phyloP scores from a whole-genome alignment of 768 basidiomycete species.

The Piloderma croceum region DNA sequence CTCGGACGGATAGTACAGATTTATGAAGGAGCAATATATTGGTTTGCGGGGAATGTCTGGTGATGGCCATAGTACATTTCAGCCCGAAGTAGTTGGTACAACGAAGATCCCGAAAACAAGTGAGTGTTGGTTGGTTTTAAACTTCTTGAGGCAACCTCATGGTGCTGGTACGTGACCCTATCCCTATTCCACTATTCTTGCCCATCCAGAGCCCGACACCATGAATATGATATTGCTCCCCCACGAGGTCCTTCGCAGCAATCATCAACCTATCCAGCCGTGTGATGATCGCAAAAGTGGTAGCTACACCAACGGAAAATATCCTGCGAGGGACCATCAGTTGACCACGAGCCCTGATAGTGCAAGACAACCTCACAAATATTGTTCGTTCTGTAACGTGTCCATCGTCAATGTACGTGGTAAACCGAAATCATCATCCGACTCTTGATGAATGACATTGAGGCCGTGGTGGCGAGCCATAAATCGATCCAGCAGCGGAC shows the following conservation, averaged over 20 bases:
- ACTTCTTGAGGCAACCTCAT: slow-evolving; percentile 10
- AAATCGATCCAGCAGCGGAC: slow-evolving; percentile 50
- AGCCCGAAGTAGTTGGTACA: too few species aligned
- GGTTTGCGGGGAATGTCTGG: neutral
- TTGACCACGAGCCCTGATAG: slow-evolving; percentile 5
- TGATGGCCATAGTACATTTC: too few species aligned
- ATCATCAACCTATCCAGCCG: slow-evolving; percentile 75
- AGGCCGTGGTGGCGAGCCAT: slow-evolving; percentile 49
- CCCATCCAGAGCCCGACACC: slow-evolving; percentile 42
- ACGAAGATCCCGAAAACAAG: too few species aligned
- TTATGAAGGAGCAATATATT: neutral
- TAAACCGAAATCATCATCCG: slow-evolving; percentile 70
- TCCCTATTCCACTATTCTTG: slow-evolving; percentile 16
- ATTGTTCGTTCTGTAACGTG: slow-evolving; percentile 72
- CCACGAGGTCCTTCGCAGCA: slow-evolving; percentile 79
- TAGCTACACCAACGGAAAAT: neutral
- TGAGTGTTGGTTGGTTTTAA: too few species aligned
- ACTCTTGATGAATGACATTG: slow-evolving; percentile 63
- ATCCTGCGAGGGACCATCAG: neutral
- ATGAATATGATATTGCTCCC: slow-evolving; percentile 82
- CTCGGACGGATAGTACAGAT: neutral
- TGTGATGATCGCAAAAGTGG: slow-evolving; percentile 40
- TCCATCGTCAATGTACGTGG: slow-evolving; percentile 66
- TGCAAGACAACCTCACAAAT: slow-evolving; percentile 51
- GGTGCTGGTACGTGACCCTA: slow-evolving; percentile 26